Base-by-base conservation (phyloP, 306 rosid species). In the Boehmeria nivea region DNA sequence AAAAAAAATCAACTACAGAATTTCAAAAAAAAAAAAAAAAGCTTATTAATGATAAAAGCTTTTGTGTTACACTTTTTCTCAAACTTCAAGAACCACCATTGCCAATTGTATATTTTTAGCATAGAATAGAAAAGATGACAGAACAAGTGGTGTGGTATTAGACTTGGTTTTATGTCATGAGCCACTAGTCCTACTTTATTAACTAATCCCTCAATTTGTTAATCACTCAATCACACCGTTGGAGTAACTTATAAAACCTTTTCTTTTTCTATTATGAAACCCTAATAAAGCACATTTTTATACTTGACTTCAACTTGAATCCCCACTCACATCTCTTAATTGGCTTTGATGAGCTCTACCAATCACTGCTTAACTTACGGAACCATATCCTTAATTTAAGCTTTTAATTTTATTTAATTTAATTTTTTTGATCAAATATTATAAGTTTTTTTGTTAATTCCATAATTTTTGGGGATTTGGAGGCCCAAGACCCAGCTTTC, bases 121-220 rank as follows among this genome's bases (percentile, higher is more conserved):
- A n/a, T 6, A 45, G 4, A 45, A 9, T 49, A 12, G 8, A 1
- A 25, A n/a, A n/a, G n/a, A 9, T 22, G 14, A 49, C 9, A 23
- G 31, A 21, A 33, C 11, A 15, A 49, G 6, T 12, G 31, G 20
- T 8, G 54, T 54, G 59, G 59, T 19, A 5, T 27, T 4, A 28
- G 14, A 51, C 38, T 20, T 42, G 59, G 59, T 17, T 54, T 31
- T 23, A n/a, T 33, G 44, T 31, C 59, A 16, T n/a, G n/a, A n/a
- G 17, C 44, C 40, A 53, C 58, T 54, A 54, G 25, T 16, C 22
- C 22, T 34, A 34, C 17, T 27, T 24, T 15, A 24, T 25, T 24
- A 26, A 51, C 18, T 45, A n/a, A n/a, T n/a, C 24, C 24, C 51
- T 20, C 12, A 4, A 16, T 43, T 33, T 33, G 5, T 33, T 33